These are phyloP conservation scores for Mollisiaceae sp. DNA, from an alignment of 2,329 filamentous ascomycete genomes.

Conservation along the genomic window DNA sequence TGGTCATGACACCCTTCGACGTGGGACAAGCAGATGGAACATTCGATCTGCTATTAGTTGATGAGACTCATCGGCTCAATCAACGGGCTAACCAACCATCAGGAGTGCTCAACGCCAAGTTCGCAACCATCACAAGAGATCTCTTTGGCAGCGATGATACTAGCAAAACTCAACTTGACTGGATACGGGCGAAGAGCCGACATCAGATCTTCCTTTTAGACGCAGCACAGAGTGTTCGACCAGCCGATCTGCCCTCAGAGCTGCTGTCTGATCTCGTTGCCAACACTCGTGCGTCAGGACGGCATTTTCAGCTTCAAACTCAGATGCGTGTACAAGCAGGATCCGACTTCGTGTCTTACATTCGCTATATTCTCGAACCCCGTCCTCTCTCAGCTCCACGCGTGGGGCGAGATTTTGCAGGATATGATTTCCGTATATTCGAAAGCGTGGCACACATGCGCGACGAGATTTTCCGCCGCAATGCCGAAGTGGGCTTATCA, in stretches of 20 bases:
- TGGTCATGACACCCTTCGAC: slow-evolving; percentile 24
- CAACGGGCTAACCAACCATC: slow-evolving; percentile 25
- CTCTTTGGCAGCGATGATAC: slow-evolving; percentile 25
- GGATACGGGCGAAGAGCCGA: slow-evolving; percentile 25
- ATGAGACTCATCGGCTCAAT: slow-evolving; percentile 25
- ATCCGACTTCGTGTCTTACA: slow-evolving; percentile 25
- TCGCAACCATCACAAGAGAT: slow-evolving; percentile 24
- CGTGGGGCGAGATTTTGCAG: slow-evolving; percentile 23
- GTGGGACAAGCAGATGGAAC: slow-evolving; percentile 25
- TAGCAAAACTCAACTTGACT: slow-evolving; percentile 27
- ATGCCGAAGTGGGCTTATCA: slow-evolving; percentile 24
- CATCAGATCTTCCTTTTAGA: slow-evolving; percentile 27
- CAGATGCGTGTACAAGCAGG: slow-evolving; percentile 27
- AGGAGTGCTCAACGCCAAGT: slow-evolving; percentile 23
- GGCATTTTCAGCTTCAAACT: slow-evolving; percentile 28
- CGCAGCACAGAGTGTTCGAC: slow-evolving; percentile 26
- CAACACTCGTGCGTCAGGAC: slow-evolving; percentile 22
- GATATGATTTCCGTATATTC: slow-evolving; percentile 27
- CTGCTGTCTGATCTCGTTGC: slow-evolving; percentile 22
- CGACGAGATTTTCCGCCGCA: slow-evolving; percentile 24
- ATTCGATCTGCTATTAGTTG: slow-evolving; percentile 24
- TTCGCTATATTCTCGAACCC: slow-evolving; percentile 27
- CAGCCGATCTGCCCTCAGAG: slow-evolving; percentile 24
- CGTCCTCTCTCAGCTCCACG: slow-evolving; percentile 20
- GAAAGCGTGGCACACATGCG: slow-evolving; percentile 25